Percentiles rank a stretch among this genome's conserved stretches.
Conservation (phyloP, 2,329 filamentous ascomycete genomes). For the Penicillium sp. region DNA sequence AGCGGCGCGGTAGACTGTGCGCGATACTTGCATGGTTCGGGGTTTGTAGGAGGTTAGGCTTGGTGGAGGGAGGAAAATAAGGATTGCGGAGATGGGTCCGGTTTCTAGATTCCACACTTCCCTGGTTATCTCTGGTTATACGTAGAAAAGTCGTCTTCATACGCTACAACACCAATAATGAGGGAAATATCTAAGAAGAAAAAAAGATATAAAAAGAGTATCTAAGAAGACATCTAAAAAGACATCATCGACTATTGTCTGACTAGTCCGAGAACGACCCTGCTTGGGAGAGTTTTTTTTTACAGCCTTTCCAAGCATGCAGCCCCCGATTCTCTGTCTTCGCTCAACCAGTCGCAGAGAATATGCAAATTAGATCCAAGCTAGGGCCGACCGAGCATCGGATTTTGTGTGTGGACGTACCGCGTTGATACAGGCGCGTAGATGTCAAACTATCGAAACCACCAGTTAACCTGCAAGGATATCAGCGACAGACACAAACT, state of each 20-base stretch:
- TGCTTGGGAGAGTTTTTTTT: not conserved
- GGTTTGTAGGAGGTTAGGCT: not conserved
- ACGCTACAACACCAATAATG: no score
- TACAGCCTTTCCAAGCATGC: not conserved
- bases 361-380: not conserved
- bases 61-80: not conserved
- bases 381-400: not conserved
- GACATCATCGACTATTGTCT: not conserved
- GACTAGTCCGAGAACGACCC: not conserved
- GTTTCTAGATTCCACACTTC: not conserved
- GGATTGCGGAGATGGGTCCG: slow-evolving; percentile 1
- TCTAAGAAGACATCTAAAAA: no score
- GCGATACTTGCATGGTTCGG: slow-evolving; percentile 29
- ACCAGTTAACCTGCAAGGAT: slow-evolving; percentile 66
- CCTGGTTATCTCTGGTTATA: no score
- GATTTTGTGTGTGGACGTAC: not conserved
- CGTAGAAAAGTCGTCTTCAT: no score
- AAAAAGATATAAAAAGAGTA: no score
- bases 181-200: no score
- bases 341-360: not conserved
- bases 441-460: slow-evolving; percentile 60
- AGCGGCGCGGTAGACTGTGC: slow-evolving; percentile 29
- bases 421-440: not conserved
- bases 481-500: not conserved
- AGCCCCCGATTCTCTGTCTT: not conserved